Evolutionary conservation across 768 basidiomycete genomes (phyloP).

Genomic region (Leccinum disarticulatum): DNA sequence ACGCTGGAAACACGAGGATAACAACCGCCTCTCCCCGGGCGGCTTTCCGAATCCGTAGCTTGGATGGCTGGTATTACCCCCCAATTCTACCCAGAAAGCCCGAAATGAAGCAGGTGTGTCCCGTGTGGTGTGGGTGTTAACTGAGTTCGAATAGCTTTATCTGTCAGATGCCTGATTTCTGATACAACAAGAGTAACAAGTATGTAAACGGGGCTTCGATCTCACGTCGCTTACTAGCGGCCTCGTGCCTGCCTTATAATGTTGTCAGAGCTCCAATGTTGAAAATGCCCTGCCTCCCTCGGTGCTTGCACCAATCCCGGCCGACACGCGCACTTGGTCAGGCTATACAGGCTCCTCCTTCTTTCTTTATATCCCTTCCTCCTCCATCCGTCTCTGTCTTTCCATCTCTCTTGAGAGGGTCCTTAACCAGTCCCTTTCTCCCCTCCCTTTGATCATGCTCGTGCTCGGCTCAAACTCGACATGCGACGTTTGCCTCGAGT

Average conservation of each 20-base stretch:
- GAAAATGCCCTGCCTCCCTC: constrained; percentile 19
- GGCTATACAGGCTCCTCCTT: too few relatives aligned
- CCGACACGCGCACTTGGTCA: too few relatives aligned
- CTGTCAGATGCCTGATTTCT: constrained; percentile 15
- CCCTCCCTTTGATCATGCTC: too few relatives aligned
- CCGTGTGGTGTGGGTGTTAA: constrained; percentile 1
- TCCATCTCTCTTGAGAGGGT: too few relatives aligned
- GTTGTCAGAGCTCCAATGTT: constrained; percentile 22
- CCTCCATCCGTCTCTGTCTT: too few relatives aligned
- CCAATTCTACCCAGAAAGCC: constrained; percentile 23
- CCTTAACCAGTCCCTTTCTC: too few relatives aligned
- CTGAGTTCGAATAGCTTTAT: constrained; percentile 25
- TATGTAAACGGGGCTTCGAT: constrained; percentile 25
- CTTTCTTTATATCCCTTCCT: too few relatives aligned
- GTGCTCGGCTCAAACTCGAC: too few relatives aligned
- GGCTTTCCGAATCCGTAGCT: constrained; percentile 12
- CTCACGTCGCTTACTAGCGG: constrained; percentile 35
- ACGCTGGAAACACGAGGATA: constrained; percentile 32
- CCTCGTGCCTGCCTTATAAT: constrained; percentile 39
- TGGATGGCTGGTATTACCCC: constrained; percentile 8
- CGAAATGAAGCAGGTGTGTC: constrained; percentile 24
- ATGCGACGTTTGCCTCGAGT: too few relatives aligned
- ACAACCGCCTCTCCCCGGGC: constrained; percentile 4
- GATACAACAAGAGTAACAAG: constrained; percentile 9
- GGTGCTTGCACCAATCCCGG: constrained; percentile 17